Evolutionary conservation across 2,329 filamentous ascomycete species (phyloP), one percentile per base, ranked within the genome.

Genomic region (Aureobasidium sp.): DNA sequence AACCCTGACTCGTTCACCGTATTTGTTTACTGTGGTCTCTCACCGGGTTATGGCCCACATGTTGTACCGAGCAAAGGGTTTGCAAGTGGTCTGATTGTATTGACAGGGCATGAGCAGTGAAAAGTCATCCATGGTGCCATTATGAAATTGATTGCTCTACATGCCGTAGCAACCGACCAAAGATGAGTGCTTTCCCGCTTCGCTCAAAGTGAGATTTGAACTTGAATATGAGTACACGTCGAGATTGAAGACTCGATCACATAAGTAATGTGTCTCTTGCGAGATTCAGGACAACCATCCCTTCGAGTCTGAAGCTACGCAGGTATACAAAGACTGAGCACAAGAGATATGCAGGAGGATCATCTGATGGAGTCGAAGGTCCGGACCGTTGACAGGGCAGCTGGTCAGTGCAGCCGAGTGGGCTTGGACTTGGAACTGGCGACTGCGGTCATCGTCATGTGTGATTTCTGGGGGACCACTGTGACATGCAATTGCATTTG

Each of bases 111-210:
- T 10, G 13, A 5, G 7, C 13, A 8, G 2, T 15, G 37, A 32
- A 8, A 27, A 30, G 3, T 8, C 39, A 25, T 15, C 16, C 29
- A 45, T 5, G 21, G 36, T 5, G 8, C 16, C 27, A 27, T 13
- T 6, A 13, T n/a, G 32, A 42, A 30, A 45, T 57, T 42, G 7
- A 27, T 44, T 34, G 29, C 11, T 57, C 1, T n/a, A 27, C n/a
- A 36, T 36, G 41, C 53, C 53, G 37, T 57, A 45, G 53, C 53
- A 45, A 57, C 53, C 53, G 41, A 57, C 39, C 53, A 41, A 41
- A 25, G 16, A 32, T 7, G 1, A 21, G 5, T 16, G 2, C 9
- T 13, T 21, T 21, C 29, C 53, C 30, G 53, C 21, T n/a, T 27
- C 16, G 39, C 13, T 41, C 11, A 9, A 15, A 27, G 5, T 11